Evolutionary conservation across 148 eudicot species (phyloP), one percentile per base, ranked within the genome.

Genomic region (Cornus kousa): DNA sequence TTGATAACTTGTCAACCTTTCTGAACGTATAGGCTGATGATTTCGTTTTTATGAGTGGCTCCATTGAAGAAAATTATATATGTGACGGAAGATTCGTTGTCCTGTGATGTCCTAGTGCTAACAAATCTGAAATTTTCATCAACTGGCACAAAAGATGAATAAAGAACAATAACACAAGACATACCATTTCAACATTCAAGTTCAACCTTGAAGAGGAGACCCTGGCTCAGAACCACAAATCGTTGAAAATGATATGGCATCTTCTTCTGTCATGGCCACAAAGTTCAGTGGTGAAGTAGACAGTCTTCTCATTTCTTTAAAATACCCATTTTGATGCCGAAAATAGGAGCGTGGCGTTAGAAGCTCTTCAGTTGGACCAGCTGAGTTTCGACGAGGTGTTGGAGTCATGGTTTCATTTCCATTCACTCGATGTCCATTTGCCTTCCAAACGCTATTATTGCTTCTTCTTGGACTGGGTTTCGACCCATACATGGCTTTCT

Each of bases 381-480:
- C 75, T 68, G 92, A 91, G 66, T 74, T 89, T 50, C 89, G 81
- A 60, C 92, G 94, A 59, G 90, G 92, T 67, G 87, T 74, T 23
- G 92, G 92, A 23, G 94, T 82, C 83, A 85, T 84, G 5, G 92
- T 82, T 59, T 92, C 91, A 80, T 86, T 86, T 71, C 89, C 94
- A 75, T 83, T 83, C 10, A 87, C 73, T 65, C 76, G 85, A 68
- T 77, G 83, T 4, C 90, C 90, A 75, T 91, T 89, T 32, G 83
- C 32, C 84, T 83, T 91, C 82, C 92, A 86, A 76, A 86, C 89
- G 85, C 91, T 91, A 80, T 91, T 91, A 80, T 55, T 86, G 87
- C 67, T 80, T 89, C 88, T 86, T 80, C 89, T 86, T 6, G 94
- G 94, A 80, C 92, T 89, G 28, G 90, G 94, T 81, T 86, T 89